Percentiles rank a stretch among this genome's conserved stretches.
Evolutionary conservation across 306 rosid genomes (phyloP).

Genomic region (Trichosanthes cucumerina): DNA sequence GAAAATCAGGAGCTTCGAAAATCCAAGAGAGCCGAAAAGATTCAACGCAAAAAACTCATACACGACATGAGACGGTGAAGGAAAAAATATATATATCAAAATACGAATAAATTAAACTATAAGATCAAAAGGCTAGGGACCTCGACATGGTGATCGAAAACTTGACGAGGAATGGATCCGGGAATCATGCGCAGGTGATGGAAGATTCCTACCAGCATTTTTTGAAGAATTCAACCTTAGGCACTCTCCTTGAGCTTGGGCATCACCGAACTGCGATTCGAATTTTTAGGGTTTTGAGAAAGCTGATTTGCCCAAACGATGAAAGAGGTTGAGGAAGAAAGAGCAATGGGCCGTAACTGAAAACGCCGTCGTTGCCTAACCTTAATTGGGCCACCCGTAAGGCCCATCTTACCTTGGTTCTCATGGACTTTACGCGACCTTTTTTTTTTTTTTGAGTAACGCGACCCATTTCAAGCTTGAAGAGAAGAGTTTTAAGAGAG

Average conservation of each 20-base stretch:
- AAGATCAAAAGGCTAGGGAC: slow-evolving; percentile 7
- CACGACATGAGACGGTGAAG: not conserved
- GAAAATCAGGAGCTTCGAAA: not conserved
- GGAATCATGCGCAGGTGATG: slow-evolving; percentile 16
- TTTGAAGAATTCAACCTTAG: slow-evolving; percentile 7
- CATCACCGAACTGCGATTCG: not conserved
- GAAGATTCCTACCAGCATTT: slow-evolving; percentile 26
- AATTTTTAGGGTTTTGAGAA: not conserved
- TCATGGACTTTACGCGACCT: not conserved
- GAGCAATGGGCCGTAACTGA: not conserved
- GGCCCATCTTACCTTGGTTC: not conserved
- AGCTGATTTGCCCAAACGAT: not conserved
- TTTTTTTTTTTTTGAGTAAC: too few species aligned
- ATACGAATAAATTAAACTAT: not conserved
- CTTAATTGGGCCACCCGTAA: not conserved
- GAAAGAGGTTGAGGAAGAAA: not conserved
- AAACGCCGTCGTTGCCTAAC: not conserved
- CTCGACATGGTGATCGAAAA: slow-evolving; percentile 39
- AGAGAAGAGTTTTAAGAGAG: not conserved
- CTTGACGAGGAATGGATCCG: slow-evolving; percentile 10
- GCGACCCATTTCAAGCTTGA: not conserved
- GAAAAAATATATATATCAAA: not conserved
- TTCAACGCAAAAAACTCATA: not conserved
- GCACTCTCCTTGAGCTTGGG: not conserved
- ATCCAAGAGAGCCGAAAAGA: not conserved